These are phyloP conservation scores for Aspergillus tubingensis DNA, from an alignment of 2,329 filamentous ascomycete genomes.

Conservation along the genomic window DNA sequence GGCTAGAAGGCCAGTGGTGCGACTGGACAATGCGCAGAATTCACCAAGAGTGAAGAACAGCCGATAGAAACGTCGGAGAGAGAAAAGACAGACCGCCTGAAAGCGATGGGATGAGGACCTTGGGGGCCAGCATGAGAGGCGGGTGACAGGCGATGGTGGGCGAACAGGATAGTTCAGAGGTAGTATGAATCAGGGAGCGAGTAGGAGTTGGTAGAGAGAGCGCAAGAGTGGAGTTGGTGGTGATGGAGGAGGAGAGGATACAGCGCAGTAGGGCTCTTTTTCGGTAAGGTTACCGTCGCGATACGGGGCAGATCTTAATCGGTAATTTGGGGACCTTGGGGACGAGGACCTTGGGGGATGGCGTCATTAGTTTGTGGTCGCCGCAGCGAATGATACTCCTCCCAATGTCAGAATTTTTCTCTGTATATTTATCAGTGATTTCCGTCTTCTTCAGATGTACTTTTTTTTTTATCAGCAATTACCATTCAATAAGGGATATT, in stretches of 20 bases:
- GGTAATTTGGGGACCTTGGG: conserved; percentile 19
- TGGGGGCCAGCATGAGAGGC: conserved; percentile 19
- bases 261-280: conserved; percentile 5
- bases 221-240: background rate
- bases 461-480: background rate
- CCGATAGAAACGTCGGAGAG: conserved; percentile 8
- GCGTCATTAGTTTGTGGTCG: background rate
- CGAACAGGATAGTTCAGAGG: background rate
- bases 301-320: conserved; percentile 7
- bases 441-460: background rate
- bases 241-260: conserved; percentile 9
- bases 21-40: conserved; percentile 11
- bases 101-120: conserved; percentile 22
- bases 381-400: background rate
- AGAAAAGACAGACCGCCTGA: conserved; percentile 18
- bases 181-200: background rate
- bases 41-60: conserved; percentile 13
- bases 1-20: conserved; percentile 8
- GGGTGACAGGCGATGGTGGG: background rate
- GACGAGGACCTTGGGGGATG: conserved; percentile 36
- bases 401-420: background rate
- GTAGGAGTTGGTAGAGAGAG: background rate
- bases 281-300: conserved; percentile 4
- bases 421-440: no score
- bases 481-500: no score